Evolutionary conservation across 2,329 filamentous ascomycete species (phyloP), one percentile per base, ranked within the genome.

Genomic region (Claviceps citrina): DNA sequence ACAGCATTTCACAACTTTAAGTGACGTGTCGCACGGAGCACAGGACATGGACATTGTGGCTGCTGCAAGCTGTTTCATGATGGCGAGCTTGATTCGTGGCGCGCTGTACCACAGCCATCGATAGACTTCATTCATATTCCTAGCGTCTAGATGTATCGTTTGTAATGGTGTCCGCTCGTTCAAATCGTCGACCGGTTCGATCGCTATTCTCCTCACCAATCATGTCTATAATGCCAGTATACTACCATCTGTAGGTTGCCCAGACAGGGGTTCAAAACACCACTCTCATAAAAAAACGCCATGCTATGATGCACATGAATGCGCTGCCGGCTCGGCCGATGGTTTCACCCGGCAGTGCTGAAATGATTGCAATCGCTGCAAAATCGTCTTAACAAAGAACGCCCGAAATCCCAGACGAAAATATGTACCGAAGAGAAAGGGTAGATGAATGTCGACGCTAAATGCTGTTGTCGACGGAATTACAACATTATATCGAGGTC

Each of bases 291-390:
- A 16, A 26, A 26, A 41, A 39, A 44, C 42, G 31, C 42, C 42
- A 27, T 39, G 39, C 38, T 41, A 22, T 39, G 35, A 44, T 39
- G 36, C 33, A 32, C 30, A 42, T 33, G 27, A 25, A n/a, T 9
- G 12, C 26, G 25, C 38, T 18, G 15, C 30, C 13, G 33, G 13
- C 13, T 39, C 31, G 7, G 15, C 18, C 22, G 12, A 39, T 6
- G 24, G 3, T 22, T 20, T 26, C 36, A 13, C 31, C 19, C 4
- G 8, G 20, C 22, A 28, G 26, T 27, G 36, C 15, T 39, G 27
- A 22, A 36, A 36, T 31, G 9, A 15, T 33, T 35, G 31, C 40
- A 31, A 25, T 22, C 18, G 34, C 22, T 13, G 35, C 24, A n/a
- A 36, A 34, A 39, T 28, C 31, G 13, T 10, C 8, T 18, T 10